Evolutionary conservation across 345 rosid genomes (phyloP), one percentile per base, ranked within the genome.

Genomic region (Stellera chamaejasme): DNA sequence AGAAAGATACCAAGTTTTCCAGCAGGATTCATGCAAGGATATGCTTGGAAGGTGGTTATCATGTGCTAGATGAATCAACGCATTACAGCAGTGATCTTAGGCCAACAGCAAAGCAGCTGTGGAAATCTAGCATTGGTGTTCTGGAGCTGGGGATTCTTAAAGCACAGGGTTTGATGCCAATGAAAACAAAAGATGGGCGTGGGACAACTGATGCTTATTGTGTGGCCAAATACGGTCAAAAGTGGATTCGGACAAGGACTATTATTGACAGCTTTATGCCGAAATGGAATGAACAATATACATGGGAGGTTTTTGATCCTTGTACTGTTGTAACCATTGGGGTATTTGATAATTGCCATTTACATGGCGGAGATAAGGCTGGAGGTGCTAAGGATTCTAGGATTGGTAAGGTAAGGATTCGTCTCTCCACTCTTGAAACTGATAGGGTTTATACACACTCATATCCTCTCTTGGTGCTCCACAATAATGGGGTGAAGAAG

Each of bases 241-340:
- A 72, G 50, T 72, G 77, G 77, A 50, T 72, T 52, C 77, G 77
- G 1, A 72, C 77, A 5, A 70, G 77, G 15, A 73, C 77, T 2
- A 73, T 73, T 43, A 56, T 73, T 5, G 77, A 73, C 56, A 73
- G 68, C 52, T 61, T 61, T 19, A 19, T 19, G 23, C 23, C 23
- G 23, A 19, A 19, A 19, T 19, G 23, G 23, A 19, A 19, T 19
- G 53, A 50, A 28, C 53, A 50, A 66, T 73, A 73, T 54, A 73
- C 73, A 3, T 73, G 77, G 74, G 77, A 73, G 56, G 77, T 69
- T 43, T 65, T 43, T 45, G 77, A 73, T 68, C 73, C 77, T 10
- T 68, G 77, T 28, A 72, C 77, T 13, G 77, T 72, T 44, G 52
- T 72, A 50, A 73, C 73, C 10, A 47, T 73, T n/a, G 77, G 77